Evolutionary conservation across 305 asterid species (phyloP).

Genomic region (Plantago coronopus): DNA sequence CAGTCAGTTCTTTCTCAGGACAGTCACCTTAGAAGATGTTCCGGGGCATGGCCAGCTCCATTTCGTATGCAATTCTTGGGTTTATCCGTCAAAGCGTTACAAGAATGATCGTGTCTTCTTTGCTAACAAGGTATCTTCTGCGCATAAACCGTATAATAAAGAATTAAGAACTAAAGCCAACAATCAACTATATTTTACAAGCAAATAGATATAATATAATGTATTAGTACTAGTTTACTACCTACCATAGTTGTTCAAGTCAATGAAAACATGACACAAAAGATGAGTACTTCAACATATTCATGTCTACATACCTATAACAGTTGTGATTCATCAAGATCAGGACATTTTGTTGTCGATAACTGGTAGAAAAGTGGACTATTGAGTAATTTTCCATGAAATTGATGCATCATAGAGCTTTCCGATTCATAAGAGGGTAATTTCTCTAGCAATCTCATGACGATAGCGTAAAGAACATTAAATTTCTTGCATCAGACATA

Average conservation of each 20-base stretch:
- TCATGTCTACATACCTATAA: no score
- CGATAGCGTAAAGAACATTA: not conserved
- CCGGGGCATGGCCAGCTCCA: slow-evolving; percentile 61
- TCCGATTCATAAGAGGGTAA: not conserved
- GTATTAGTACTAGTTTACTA: no score
- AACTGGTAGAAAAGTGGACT: not conserved
- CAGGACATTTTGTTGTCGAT: not conserved
- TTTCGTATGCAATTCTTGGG: slow-evolving; percentile 88
- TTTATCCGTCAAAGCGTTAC: slow-evolving; percentile 64
- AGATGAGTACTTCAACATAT: no score
- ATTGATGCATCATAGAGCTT: not conserved
- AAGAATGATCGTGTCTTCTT: slow-evolving; percentile 67
- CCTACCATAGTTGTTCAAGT: no score
- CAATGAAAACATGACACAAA: no score
- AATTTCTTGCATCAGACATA: slow-evolving; percentile 44
- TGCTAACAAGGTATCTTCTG: slow-evolving; percentile 42
- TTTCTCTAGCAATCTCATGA: not conserved
- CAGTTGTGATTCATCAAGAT: not conserved
- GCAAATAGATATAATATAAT: no score
- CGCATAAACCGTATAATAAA: not conserved
- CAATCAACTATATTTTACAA: not conserved
- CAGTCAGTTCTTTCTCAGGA: slow-evolving; percentile 65
- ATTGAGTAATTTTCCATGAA: not conserved
- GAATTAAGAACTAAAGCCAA: not conserved
- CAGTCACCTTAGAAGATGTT: slow-evolving; percentile 55